phyloP scores from a whole-genome alignment of 2,329 filamentous ascomycete species.

The Claviceps arundinis region DNA sequence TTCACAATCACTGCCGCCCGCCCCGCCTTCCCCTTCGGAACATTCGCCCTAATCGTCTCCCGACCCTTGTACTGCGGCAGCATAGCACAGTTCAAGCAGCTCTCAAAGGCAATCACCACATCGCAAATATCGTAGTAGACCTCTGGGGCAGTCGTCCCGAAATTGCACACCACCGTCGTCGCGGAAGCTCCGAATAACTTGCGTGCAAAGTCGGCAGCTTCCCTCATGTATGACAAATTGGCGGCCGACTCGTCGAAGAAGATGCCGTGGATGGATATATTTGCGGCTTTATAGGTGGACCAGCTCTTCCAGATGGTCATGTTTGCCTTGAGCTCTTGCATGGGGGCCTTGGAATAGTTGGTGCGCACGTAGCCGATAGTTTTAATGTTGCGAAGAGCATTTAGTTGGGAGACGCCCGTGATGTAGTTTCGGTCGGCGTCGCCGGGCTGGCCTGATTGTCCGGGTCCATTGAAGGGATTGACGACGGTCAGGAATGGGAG shows the following conservation, averaged over 20 bases:
- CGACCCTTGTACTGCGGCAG: constrained; percentile 8
- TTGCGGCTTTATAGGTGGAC: constrained; percentile 5
- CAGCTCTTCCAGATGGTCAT: constrained; percentile 11
- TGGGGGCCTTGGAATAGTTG: constrained; percentile 7
- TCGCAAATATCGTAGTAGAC: constrained; percentile 14
- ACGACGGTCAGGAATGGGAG: constrained; percentile 11
- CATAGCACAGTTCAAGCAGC: constrained; percentile 10
- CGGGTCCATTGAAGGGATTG: constrained; percentile 12
- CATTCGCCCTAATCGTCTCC: constrained; percentile 8
- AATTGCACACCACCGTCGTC: constrained; percentile 12
- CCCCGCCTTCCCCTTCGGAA: constrained; percentile 3
- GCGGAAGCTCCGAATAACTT: constrained; percentile 3
- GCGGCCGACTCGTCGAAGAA: constrained; percentile 12
- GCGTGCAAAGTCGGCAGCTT: constrained; percentile 7
- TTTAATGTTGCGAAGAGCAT: constrained; percentile 10
- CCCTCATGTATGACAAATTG: constrained; percentile 9
- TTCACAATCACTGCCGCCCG: constrained; percentile 11
- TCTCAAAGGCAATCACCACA: constrained; percentile 14
- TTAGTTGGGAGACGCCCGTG: constrained; percentile 11
- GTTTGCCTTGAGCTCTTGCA: constrained; percentile 11
- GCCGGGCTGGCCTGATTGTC: constrained; percentile 8
- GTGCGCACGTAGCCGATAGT: constrained; percentile 14
- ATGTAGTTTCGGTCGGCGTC: constrained; percentile 12
- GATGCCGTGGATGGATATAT: constrained; percentile 12
- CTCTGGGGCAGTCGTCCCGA: constrained; percentile 7